Base-by-base conservation (phyloP, 1,284 basidiomycete genomes). In the Trichosporon coremiiforme region DNA sequence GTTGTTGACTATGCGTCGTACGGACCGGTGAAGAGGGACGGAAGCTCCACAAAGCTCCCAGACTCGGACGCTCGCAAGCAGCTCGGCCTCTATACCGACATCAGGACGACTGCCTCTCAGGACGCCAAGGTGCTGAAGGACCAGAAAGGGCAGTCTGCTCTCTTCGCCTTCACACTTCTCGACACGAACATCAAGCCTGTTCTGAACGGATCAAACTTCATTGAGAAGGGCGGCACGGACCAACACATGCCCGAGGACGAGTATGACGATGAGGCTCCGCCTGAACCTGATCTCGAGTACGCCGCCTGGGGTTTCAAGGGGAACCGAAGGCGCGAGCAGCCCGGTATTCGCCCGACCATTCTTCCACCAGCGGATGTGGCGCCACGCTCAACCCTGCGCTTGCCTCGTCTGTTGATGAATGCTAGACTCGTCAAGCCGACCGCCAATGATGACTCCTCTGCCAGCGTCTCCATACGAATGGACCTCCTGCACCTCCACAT, bases 1-100 rank as follows among this genome's bases (percentile, higher is more conserved):
- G 86, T 87, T 0, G 47, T 90, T 15, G 88, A 90, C 73, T 91
- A 89, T 75, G 89, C 88, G 72, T 87, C 87, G 20, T 82, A 91
- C 69, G 13, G 15, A 25, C 13, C 22, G 7, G 25, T 57, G 3
- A 85, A 82, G 17, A 71, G 77, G 65, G 73, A 82, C n/a, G 57
- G 71, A 0, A 85, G 86, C 6, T 84, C 87, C 67, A 80, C 79
- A 13, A 80, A 86, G 79, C 68, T 86, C 87, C 71, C 84, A 84
- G 65, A 84, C 85, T 72, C 84, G 89, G 17, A 85, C 80, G 57
- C 66, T 13, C 77, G 84, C 25, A 67, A 71, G 9, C 78, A 78
- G 17, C 75, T 86, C 15, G 75, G 77, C 3, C 85, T 95, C 1
- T 85, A 88, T 1, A 85, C 88, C 22, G 91, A 93, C 75, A 85